phyloP scores from a whole-genome alignment of 2,329 filamentous ascomycete genomes.

The Colletotrichum karsti region DNA sequence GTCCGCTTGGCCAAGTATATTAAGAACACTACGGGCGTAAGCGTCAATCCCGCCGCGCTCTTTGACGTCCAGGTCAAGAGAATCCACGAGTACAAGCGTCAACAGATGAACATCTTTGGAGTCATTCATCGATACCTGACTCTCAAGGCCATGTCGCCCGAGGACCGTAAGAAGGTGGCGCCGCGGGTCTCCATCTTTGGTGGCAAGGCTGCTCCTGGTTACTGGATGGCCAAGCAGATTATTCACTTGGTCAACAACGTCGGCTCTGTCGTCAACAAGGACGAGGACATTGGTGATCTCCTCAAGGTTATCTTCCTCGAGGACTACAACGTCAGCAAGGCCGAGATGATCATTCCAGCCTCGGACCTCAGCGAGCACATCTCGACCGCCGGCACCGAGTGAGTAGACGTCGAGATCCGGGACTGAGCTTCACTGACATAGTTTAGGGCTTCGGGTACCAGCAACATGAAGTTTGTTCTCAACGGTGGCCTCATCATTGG shows the following conservation, averaged over 20 bases:
- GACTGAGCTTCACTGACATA: conserved; percentile 18
- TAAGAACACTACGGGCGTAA: conserved; percentile 80
- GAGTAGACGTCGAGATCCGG: conserved; percentile 40
- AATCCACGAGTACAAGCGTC: conserved; percentile 99
- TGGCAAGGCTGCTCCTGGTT: conserved; percentile 96
- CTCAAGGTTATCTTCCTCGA: conserved; percentile 97
- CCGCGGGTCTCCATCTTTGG: conserved; percentile 96
- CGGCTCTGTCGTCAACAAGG: conserved; percentile 88
- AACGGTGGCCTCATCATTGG: conserved; percentile 98
- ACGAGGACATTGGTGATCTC: conserved; percentile 89
- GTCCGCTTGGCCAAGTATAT: conserved; percentile 91
- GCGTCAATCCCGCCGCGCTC: conserved; percentile 85
- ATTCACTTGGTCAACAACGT: conserved; percentile 97
- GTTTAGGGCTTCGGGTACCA: conserved; percentile 76
- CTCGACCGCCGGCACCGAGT: conserved; percentile 95
- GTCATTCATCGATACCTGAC: conserved; percentile 93
- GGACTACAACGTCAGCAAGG: conserved; percentile 99
- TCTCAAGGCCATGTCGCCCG: conserved; percentile 85
- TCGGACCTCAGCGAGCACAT: conserved; percentile 99
- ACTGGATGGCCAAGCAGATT: conserved; percentile 99
- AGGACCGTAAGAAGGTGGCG: conserved; percentile 85
- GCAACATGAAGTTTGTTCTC: conserved; percentile 99
- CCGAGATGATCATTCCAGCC: conserved; percentile 93
- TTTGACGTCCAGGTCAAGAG: conserved; percentile 99
- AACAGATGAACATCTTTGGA: conserved; percentile 98